phyloP scores from a whole-genome alignment of 768 basidiomycete genomes.

The Rhodotorula taiwanensis region DNA sequence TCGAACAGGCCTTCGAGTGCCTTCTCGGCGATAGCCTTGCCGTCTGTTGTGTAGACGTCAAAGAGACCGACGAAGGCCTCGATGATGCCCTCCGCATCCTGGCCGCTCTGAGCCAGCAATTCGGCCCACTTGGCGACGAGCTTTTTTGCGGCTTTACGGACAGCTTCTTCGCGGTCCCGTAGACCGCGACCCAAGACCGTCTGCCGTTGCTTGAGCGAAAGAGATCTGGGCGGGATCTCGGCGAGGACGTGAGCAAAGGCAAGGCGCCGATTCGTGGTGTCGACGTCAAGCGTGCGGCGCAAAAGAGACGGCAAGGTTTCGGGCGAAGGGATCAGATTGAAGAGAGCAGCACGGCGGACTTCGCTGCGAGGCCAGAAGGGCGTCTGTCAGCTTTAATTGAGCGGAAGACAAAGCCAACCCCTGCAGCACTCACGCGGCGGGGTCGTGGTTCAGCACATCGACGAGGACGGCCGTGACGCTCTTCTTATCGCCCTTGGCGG shows the following conservation, averaged over 20 bases:
- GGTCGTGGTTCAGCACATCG: slow-evolving; percentile 63
- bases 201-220: slow-evolving; percentile 68
- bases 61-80: slow-evolving; percentile 46
- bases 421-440: slow-evolving; percentile 66
- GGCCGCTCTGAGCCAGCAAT: not conserved
- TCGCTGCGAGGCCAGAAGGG: slow-evolving; percentile 52
- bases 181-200: slow-evolving; percentile 72
- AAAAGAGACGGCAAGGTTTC: slow-evolving; percentile 62
- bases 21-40: slow-evolving; percentile 57
- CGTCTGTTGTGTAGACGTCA: slow-evolving; percentile 43
- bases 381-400: no score
- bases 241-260: slow-evolving; percentile 62
- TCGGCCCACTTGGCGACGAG: slow-evolving; percentile 68
- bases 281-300: slow-evolving; percentile 70
- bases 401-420: no score
- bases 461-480: slow-evolving; percentile 59
- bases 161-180: slow-evolving; percentile 70
- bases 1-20: slow-evolving; percentile 68
- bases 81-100: slow-evolving; percentile 46
- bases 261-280: slow-evolving; percentile 63
- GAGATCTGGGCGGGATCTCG: slow-evolving; percentile 55
- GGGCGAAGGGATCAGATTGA: slow-evolving; percentile 59
- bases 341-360: slow-evolving; percentile 70
- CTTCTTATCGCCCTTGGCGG: slow-evolving; percentile 7
- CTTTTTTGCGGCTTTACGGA: slow-evolving; percentile 63